Percentiles rank a stretch among this genome's conserved stretches.
phyloP scores from a whole-genome alignment of 73 alveolate species.

The Durusdinium trenchii region DNA sequence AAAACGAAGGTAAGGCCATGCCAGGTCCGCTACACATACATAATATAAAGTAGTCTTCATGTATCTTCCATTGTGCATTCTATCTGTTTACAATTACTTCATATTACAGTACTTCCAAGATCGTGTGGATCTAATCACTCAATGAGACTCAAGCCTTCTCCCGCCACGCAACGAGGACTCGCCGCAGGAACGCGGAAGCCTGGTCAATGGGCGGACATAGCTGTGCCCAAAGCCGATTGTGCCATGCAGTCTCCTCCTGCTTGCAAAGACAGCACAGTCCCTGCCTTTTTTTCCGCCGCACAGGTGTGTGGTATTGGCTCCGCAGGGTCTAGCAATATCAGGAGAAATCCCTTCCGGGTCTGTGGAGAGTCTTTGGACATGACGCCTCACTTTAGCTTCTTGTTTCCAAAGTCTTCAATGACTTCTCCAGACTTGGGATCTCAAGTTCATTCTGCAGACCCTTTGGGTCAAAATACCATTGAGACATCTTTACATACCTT shows the following conservation, averaged over 20 bases:
- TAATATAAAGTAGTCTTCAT: too few species aligned
- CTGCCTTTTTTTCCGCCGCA: background rate
- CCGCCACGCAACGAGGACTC: background rate
- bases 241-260: background rate
- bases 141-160: too few species aligned
- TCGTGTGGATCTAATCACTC: too few species aligned
- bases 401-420: background rate
- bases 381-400: too few species aligned
- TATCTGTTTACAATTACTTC: too few species aligned
- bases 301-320: background rate
- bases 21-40: too few species aligned
- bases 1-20: too few species aligned
- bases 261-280: background rate
- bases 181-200: slow-evolving; percentile 22
- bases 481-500: background rate
- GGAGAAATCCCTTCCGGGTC: slow-evolving; percentile 3
- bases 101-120: too few species aligned
- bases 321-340: background rate
- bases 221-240: background rate
- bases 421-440: background rate
- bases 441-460: slow-evolving; percentile 48
- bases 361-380: background rate
- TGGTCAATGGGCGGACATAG: background rate
- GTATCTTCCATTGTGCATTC: too few species aligned
- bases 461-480: background rate